phyloP scores from a whole-genome alignment of 2,329 filamentous ascomycete species.

The Talaromyces islandicus region DNA sequence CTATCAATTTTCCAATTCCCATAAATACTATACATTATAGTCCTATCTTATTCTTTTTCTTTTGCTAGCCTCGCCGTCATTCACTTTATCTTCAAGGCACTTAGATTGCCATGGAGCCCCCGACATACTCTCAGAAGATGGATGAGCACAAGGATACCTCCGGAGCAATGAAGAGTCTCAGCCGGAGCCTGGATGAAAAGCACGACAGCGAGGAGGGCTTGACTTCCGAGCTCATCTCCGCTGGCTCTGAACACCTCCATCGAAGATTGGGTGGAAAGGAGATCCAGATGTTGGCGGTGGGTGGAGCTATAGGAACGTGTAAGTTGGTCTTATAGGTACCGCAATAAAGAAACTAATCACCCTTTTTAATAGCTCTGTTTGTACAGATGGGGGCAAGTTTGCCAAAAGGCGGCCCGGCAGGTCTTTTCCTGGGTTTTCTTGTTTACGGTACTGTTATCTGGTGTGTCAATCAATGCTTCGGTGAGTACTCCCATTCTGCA shows the following conservation, averaged over 20 bases:
- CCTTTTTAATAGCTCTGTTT: slow-evolving; percentile 25
- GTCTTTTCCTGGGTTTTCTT: slow-evolving; percentile 30
- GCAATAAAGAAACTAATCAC: background rate
- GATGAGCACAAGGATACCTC: background rate
- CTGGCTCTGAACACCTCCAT: slow-evolving; percentile 9
- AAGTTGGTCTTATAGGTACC: background rate
- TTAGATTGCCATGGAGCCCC: background rate
- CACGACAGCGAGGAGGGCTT: slow-evolving; percentile 13
- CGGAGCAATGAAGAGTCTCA: background rate
- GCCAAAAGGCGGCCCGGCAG: slow-evolving; percentile 32
- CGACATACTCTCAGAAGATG: background rate
- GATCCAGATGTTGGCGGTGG: slow-evolving; percentile 5
- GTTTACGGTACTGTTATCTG: slow-evolving; percentile 4
- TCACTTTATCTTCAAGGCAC: background rate
- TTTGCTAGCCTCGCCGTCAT: background rate
- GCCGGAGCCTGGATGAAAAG: slow-evolving; percentile 5
- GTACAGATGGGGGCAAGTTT: slow-evolving; percentile 33
- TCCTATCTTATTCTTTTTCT: background rate
- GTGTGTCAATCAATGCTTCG: slow-evolving; percentile 7
- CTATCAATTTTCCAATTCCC: background rate
- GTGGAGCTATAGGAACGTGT: slow-evolving; percentile 8
- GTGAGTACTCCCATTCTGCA: background rate
- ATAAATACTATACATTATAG: background rate
- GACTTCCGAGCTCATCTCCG: slow-evolving; percentile 14
- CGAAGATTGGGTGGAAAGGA: slow-evolving; percentile 5